Conservation (phyloP, 148 eudicot genomes). For the Heliamphora exappendiculata region DNA sequence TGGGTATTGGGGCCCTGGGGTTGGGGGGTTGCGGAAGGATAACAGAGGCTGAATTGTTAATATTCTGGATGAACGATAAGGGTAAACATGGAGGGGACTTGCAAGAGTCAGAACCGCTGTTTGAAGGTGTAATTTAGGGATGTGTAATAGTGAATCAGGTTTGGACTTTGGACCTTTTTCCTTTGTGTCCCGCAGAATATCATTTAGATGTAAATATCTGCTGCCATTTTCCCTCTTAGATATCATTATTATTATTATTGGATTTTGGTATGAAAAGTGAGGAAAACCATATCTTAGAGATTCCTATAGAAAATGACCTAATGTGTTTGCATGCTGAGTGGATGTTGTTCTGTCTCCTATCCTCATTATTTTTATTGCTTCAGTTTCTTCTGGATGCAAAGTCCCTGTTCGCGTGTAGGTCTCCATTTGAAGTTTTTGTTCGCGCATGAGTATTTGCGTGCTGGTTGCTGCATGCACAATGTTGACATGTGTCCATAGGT, state of each 20-base stretch:
- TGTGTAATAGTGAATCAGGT: neutral
- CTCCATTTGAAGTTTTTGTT: too few species aligned
- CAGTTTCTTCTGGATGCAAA: neutral
- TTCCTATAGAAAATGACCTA: neutral
- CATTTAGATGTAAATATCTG: neutral
- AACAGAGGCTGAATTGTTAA: neutral
- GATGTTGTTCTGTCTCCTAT: neutral
- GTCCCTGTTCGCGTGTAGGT: too few species aligned
- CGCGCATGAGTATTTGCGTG: too few species aligned
- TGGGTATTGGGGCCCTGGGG: too few species aligned
- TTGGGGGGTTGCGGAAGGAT: neutral
- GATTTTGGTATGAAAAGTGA: neutral
- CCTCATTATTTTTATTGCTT: neutral
- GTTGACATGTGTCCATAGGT: too few species aligned
- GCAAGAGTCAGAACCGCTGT: neutral
- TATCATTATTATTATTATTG: neutral
- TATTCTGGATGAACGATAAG: neutral
- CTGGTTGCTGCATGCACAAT: too few species aligned
- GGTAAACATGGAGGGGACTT: neutral
- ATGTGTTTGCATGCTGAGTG: neutral
- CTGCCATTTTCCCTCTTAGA: too few species aligned
- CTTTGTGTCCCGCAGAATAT: neutral
- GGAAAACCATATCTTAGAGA: neutral
- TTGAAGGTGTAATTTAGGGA: neutral
- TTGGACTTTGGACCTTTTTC: neutral